Percentiles rank a stretch among this genome's conserved stretches.
Evolutionary conservation across 257 asterid genomes (phyloP).

Genomic region (Ilex asprella): DNA sequence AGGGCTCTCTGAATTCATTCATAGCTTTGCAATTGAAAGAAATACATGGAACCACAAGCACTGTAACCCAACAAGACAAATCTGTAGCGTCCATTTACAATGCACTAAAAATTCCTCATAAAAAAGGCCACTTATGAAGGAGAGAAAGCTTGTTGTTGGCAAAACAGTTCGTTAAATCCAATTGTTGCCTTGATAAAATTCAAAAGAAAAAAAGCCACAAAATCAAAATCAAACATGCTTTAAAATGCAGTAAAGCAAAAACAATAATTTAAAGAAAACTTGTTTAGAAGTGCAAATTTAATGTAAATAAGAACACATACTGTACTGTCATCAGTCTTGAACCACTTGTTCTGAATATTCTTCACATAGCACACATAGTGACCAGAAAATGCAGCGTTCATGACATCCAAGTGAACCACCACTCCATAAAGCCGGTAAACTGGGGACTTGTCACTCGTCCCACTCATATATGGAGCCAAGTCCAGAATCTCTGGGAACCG

Average conservation of each 20-base stretch:
- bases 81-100: too few relatives aligned
- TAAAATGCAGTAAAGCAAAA: conserved; percentile 6
- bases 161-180: too few relatives aligned
- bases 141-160: too few relatives aligned
- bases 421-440: conserved; percentile 78
- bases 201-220: not conserved
- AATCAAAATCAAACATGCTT: conserved; percentile 11
- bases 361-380: conserved; percentile 75
- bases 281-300: conserved; percentile 18
- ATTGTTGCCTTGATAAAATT: too few relatives aligned
- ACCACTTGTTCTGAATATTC: conserved; percentile 66
- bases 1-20: too few relatives aligned
- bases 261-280: conserved; percentile 1
- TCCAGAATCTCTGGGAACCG: conserved; percentile 66
- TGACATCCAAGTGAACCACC: conserved; percentile 65
- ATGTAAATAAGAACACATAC: conserved; percentile 35
- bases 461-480: conserved; percentile 73
- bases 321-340: conserved; percentile 60
- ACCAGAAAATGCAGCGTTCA: conserved; percentile 74
- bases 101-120: too few relatives aligned
- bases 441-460: conserved; percentile 79
- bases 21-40: too few relatives aligned
- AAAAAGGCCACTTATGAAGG: too few relatives aligned
- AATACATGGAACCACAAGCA: too few relatives aligned
- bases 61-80: too few relatives aligned